These are phyloP conservation scores for Albophoma yamanashiensis DNA, from an alignment of 2,329 filamentous ascomycete genomes.

Conservation along the genomic window DNA sequence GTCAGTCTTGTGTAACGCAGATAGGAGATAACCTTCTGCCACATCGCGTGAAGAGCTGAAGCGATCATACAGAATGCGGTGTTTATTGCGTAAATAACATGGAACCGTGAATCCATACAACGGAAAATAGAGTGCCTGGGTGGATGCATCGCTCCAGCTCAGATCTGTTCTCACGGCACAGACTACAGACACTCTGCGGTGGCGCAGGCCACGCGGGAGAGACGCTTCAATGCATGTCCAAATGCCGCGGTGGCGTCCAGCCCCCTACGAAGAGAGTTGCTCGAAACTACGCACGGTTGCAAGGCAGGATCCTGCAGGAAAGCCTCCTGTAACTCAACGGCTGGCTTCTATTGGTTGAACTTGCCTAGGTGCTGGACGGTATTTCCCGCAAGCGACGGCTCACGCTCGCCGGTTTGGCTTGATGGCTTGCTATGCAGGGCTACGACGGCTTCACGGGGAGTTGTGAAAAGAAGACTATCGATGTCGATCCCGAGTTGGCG, in stretches of 20 bases:
- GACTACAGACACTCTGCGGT: background rate
- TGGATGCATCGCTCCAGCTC: too few relatives aligned
- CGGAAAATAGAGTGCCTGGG: too few relatives aligned
- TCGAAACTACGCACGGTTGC: background rate
- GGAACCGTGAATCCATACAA: too few relatives aligned
- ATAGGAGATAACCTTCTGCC: background rate
- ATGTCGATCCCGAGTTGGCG: background rate
- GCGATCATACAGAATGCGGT: background rate
- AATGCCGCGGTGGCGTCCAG: background rate
- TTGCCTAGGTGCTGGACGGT: background rate
- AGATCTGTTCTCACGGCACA: too few relatives aligned
- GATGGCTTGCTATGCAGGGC: background rate
- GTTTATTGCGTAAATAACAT: too few relatives aligned
- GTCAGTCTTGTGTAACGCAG: too few relatives aligned
- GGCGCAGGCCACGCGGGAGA: background rate
- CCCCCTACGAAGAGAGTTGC: background rate
- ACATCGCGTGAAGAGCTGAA: background rate
- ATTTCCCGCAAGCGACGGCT: background rate
- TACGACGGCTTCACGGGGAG: background rate
- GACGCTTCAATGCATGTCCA: background rate
- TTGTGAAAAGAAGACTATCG: background rate
- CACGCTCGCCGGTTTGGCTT: background rate
- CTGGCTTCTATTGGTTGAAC: background rate
- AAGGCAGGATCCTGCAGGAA: background rate
- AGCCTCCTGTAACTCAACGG: background rate